phyloP scores from a whole-genome alignment of 2,329 filamentous ascomycete species.

The Tolypocladium amazonense region DNA sequence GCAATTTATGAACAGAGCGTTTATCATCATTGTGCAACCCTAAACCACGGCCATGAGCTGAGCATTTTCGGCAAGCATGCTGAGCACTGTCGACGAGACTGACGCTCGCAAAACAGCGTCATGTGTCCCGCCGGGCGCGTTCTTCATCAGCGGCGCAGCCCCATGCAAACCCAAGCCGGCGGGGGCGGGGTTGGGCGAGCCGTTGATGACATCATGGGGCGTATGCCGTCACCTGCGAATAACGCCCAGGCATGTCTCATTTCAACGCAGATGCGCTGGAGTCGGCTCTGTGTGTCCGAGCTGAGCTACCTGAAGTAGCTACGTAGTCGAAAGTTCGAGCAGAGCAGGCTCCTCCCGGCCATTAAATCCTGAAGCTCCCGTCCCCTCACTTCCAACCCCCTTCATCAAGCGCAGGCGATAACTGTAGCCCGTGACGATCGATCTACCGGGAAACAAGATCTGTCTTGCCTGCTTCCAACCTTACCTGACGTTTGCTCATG shows the following conservation, averaged over 20 bases:
- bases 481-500: neutral
- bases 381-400: neutral
- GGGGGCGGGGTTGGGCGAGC: neutral
- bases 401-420: neutral
- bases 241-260: neutral
- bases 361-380: neutral
- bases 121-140: neutral
- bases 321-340: neutral
- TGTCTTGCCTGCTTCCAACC: neutral
- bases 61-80: neutral
- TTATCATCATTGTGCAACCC: neutral
- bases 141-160: neutral
- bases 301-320: neutral
- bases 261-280: neutral
- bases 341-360: neutral
- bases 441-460: neutral
- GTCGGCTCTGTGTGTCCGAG: neutral
- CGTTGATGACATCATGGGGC: constrained; percentile 23
- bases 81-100: no score
- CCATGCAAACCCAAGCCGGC: neutral
- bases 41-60: neutral
- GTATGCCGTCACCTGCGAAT: constrained; percentile 15
- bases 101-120: neutral
- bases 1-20: neutral
- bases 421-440: neutral